These are phyloP conservation scores for Geotrichum fermentans DNA, from an alignment of 1,139 yeast genomes.

Conservation along the genomic window DNA sequence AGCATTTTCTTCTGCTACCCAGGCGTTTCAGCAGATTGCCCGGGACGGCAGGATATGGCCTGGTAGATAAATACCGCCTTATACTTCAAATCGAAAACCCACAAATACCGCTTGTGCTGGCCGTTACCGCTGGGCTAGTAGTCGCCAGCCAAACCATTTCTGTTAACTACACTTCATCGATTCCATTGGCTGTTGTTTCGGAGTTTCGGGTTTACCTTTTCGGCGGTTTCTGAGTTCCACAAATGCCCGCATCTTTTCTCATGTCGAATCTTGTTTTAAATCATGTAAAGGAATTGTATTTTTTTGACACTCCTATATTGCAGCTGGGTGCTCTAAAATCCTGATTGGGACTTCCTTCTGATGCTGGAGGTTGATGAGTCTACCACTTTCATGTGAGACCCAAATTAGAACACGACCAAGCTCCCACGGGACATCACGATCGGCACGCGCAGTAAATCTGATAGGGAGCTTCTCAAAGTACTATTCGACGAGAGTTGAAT, in stretches of 20 bases:
- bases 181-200: neutral
- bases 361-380: neutral
- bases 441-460: too few species aligned
- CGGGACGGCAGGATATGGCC: slow-evolving; percentile 49
- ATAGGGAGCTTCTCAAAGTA: too few species aligned
- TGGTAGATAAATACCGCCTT: slow-evolving; percentile 25
- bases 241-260: neutral
- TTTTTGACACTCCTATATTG: neutral
- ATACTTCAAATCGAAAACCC: neutral
- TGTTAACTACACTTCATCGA: too few species aligned
- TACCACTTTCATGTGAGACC: neutral
- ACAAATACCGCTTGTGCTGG: too few species aligned
- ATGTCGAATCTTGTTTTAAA: slow-evolving; percentile 3
- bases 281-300: neutral
- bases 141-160: neutral
- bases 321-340: neutral
- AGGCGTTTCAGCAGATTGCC: slow-evolving; percentile 45
- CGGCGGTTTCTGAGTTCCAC: neutral
- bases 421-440: too few species aligned
- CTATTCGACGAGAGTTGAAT: too few species aligned
- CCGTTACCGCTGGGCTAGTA: neutral
- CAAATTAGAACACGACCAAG: neutral
- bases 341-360: neutral
- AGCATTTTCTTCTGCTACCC: slow-evolving; percentile 39
- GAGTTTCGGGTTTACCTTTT: neutral